These are phyloP conservation scores for Vicia villosa DNA, from an alignment of 306 rosid genomes.

Conservation along the genomic window DNA sequence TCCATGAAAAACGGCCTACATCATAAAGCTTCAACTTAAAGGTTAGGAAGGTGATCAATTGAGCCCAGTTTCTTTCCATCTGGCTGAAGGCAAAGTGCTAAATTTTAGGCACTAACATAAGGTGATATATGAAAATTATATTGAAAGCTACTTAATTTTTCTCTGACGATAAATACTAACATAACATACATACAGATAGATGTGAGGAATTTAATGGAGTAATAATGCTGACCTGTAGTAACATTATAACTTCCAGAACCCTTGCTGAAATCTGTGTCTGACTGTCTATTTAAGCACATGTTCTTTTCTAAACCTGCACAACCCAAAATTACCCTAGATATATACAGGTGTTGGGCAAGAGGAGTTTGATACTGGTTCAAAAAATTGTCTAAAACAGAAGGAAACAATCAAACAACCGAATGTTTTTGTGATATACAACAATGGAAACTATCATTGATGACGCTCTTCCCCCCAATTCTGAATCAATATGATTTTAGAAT, in stretches of 20 bases:
- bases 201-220: constrained; percentile 16
- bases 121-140: constrained; percentile 27
- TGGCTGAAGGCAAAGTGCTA: constrained; percentile 27
- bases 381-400: constrained; percentile 3
- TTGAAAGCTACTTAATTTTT: constrained; percentile 27
- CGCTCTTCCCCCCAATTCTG: constrained; percentile 5
- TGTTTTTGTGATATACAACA: too few relatives aligned
- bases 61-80: constrained; percentile 15
- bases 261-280: not conserved
- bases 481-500: constrained; percentile 12
- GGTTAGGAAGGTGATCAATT: constrained; percentile 3
- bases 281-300: not conserved
- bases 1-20: constrained; percentile 5
- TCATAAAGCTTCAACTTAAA: constrained; percentile 13
- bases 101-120: constrained; percentile 10
- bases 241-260: not conserved
- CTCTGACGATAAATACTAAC: constrained; percentile 20
- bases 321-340: constrained; percentile 21
- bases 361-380: constrained; percentile 4
- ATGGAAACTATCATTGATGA: not conserved
- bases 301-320: constrained; percentile 4
- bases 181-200: not conserved
- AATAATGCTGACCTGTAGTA: constrained; percentile 25
- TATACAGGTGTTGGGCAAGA: constrained; percentile 6
- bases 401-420: constrained; percentile 3